phyloP scores from a whole-genome alignment of 306 rosid species.

The Gleditsia sinensis region DNA sequence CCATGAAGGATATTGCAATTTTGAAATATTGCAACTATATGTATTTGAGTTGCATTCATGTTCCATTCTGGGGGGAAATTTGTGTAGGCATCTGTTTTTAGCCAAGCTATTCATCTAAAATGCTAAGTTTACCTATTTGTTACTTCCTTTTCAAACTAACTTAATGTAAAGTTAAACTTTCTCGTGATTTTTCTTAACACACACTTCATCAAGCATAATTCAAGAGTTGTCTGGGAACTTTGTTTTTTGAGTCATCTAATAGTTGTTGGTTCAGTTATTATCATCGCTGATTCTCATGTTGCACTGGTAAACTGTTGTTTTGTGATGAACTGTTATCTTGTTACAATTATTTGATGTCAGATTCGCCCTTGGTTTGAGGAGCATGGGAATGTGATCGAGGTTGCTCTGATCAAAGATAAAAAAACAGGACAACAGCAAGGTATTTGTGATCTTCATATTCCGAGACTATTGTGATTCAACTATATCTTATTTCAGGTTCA shows the following conservation, averaged over 20 bases:
- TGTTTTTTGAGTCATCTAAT: background rate
- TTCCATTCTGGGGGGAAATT: background rate
- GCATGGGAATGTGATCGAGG: conserved; percentile 91
- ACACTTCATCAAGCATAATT: background rate
- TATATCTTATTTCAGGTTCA: conserved; percentile 77
- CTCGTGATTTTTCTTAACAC: background rate
- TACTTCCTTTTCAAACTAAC: background rate
- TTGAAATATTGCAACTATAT: background rate
- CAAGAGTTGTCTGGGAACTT: background rate
- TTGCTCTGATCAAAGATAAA: conserved; percentile 86
- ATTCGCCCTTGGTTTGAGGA: conserved; percentile 86
- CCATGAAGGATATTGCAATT: too few relatives aligned
- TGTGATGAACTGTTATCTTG: background rate
- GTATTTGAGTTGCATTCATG: background rate
- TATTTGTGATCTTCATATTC: conserved; percentile 47
- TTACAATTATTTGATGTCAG: conserved; percentile 42
- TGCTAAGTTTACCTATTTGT: background rate
- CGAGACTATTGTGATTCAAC: conserved; percentile 49
- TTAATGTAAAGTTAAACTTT: background rate
- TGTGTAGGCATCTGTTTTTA: background rate
- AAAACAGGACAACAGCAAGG: conserved; percentile 94
- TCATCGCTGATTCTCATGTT: background rate
- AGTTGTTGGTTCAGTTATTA: background rate
- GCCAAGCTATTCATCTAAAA: background rate
- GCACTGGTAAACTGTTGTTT: conserved; percentile 18